Evolutionary conservation across 768 basidiomycete genomes (phyloP).

Genomic region (Tricholoma flavovirens): DNA sequence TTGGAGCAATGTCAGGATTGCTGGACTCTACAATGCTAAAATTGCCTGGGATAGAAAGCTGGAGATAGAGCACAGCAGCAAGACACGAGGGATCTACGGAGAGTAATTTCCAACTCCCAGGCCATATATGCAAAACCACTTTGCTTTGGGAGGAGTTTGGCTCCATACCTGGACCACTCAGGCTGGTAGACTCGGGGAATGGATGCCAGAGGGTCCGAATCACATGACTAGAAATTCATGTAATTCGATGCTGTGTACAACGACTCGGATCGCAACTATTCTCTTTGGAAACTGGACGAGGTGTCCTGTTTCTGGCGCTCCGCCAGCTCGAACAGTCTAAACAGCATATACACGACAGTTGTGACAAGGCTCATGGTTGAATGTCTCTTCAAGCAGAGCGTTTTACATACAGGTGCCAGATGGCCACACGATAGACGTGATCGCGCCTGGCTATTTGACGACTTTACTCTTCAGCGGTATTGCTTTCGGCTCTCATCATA

Average conservation of each 20-base stretch:
- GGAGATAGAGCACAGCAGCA: conserved; percentile 61
- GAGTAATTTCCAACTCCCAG: conserved; percentile 55
- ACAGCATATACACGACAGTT: too few species aligned
- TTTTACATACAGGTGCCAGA: background rate
- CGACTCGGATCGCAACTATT: too few species aligned
- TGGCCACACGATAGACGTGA: background rate
- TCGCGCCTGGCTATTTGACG: background rate
- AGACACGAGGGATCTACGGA: conserved; percentile 66
- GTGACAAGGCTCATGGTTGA: background rate
- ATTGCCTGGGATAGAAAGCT: conserved; percentile 61
- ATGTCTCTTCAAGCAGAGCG: background rate
- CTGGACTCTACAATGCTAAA: conserved; percentile 57
- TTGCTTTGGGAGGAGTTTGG: conserved; percentile 7
- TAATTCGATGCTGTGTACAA: too few species aligned
- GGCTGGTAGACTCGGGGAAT: too few species aligned
- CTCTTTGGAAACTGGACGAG: too few species aligned
- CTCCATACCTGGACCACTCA: background rate
- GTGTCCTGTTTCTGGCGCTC: too few species aligned
- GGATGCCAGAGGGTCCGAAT: too few species aligned
- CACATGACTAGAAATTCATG: too few species aligned
- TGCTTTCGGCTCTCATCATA: conserved; percentile 6
- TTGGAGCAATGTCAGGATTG: conserved; percentile 69
- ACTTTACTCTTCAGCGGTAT: conserved; percentile 2
- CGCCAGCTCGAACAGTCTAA: background rate
- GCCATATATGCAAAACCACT: conserved; percentile 61